Evolutionary conservation across 108 stramenopile genomes (phyloP).

Genomic region (Cylindrotheca fusiformis): DNA sequence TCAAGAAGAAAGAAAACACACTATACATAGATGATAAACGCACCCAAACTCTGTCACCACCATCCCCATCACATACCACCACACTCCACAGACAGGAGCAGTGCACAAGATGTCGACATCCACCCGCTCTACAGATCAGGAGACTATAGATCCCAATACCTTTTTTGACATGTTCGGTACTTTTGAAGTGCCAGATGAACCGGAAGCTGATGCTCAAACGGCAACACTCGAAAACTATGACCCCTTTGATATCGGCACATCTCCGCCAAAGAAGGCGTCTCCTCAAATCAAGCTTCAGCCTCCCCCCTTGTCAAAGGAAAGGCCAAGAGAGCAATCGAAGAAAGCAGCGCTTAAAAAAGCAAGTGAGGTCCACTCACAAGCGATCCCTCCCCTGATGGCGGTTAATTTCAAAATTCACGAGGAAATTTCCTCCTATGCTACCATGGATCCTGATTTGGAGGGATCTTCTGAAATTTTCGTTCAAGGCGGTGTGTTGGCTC

Average conservation of each 20-base stretch:
- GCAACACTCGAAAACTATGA: conserved; percentile 19
- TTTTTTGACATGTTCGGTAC: too few species aligned
- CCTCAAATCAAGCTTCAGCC: neutral
- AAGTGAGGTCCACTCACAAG: neutral
- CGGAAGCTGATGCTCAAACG: neutral
- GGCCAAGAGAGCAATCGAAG: neutral
- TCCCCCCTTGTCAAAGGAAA: neutral
- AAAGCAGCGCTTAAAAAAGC: conserved; percentile 5
- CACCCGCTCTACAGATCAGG: too few species aligned
- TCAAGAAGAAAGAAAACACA: too few species aligned
- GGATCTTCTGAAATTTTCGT: conserved; percentile 42
- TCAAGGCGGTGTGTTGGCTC: conserved; percentile 58
- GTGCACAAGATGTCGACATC: too few species aligned
- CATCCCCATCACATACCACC: too few species aligned
- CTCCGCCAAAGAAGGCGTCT: neutral
- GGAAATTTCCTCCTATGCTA: conserved; percentile 53
- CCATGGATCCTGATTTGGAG: conserved; percentile 24
- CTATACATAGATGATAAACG: too few species aligned
- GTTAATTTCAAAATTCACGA: conserved; percentile 57
- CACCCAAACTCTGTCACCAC: too few species aligned
- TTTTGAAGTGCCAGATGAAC: neutral
- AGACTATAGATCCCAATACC: too few species aligned
- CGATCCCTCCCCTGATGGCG: conserved; percentile 44
- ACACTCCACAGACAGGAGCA: too few species aligned
- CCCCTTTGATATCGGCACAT: conserved; percentile 25